Base-by-base conservation (phyloP, 352 stramenopile species). In the Aphanomyces stellatus region DNA sequence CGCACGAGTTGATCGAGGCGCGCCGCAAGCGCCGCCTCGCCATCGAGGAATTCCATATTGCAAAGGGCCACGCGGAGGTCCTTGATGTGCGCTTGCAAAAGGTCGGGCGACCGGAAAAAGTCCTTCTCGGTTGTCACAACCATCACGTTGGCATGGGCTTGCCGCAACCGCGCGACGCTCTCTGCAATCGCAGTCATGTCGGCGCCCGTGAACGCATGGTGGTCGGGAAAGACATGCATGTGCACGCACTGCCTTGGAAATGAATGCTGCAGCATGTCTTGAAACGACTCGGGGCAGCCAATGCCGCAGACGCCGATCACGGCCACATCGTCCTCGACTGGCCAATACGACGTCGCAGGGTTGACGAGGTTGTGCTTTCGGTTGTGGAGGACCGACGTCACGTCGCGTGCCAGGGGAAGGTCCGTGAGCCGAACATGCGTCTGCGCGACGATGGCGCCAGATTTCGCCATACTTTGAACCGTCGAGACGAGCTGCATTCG, bases 101-200 rank as follows among this genome's bases (percentile, higher is more conserved):
- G 27, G 3, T 66, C 19, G 6, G 37, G 56, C 3, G 75, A 79
- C 5, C 78, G 74, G 33, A 71, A 72, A 28, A 74, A 77, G 42
- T 90, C 80, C 59, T 90, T 90, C 70, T 90, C 82, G 0, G 82
- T 90, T 19, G 78, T 88, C 33, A 88, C 43, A 10, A 90, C 40
- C 35, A 88, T 59, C 17, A 88, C 61, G 0, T 69, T 37, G n/a
- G n/a, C n/a, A n/a, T n/a, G n/a, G n/a, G n/a, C n/a, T 46, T 2
- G 37, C 37, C 37, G 17, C 4, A 17, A 8, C 0, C 8, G 2
- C 11, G 30, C 24, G 0, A 82, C 46, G 19, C 65, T 68, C 8
- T n/a, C 28, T 2, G 51, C 67, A 19, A 88, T 46, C 41, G 81
- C 75, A 0, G 48, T 3, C 1, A 86, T 25, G 35, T 90, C 80